Base-by-base conservation (phyloP, 345 rosid species). In the Combretum micranthum region DNA sequence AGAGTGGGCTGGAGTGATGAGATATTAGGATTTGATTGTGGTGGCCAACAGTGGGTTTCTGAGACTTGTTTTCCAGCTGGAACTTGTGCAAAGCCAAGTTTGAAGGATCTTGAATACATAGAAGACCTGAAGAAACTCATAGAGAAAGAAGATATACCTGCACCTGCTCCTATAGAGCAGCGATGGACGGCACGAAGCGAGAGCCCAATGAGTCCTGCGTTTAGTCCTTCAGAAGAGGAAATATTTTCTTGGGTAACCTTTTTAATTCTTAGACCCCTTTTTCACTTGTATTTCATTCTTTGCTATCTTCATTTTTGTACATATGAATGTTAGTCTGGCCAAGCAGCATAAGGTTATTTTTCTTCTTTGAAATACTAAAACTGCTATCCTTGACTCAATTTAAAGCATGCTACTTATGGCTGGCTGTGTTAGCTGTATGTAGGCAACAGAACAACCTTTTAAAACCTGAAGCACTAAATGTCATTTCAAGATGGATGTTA, bases 11-110 rank as follows among this genome's bases (percentile, higher is more conserved):
- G 97, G 97, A 86, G 92, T 57, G 97, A 90, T 79, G 97, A 90
- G 62, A 94, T 94, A 54, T 66, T 94, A 75, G 99, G 97, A 44
- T 94, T 94, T 67, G 97, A 94, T 72, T 94, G 97, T 65, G 97
- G 99, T 64, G 99, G 96, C 64, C 99, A 94, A 67, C 99, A 94
- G 22, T 90, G 97, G 99, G 97, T 94, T 52, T 94, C 96, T 18
- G 97, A 94, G 72, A 85, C 79, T 63, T 94, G 97, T 84, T 87
- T 80, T 71, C 96, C 96, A 65, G 94, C 90, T 47, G 97, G 96
- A 67, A 82, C 92, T 44, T 78, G 83, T n/a, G 61, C 87, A 52
- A 87, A 87, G 59, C 99, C 92, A 18, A 85, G 75, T 74, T 76
- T 90, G 90, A 90, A 83, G 67, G 99, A 94, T 71, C 85, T 94